These are phyloP conservation scores for Fistulifera pelliculosa DNA, from an alignment of 108 stramenopile species.

Conservation along the genomic window DNA sequence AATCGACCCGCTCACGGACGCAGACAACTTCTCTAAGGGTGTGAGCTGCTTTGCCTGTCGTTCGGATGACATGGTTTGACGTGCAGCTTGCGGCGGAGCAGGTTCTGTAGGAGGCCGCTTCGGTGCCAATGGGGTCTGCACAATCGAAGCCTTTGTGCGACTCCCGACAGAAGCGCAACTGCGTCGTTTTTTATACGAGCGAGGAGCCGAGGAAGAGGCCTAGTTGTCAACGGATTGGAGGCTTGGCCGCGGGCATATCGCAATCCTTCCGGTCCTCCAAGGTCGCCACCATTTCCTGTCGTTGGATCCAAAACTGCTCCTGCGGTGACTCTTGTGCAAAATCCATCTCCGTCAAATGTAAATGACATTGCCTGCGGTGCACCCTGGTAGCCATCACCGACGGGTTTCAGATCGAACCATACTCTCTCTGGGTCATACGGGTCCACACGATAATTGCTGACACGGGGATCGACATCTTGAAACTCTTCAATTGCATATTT, in stretches of 20 bases:
- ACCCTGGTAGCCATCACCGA: slow-evolving; percentile 26
- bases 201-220: slow-evolving; percentile 26
- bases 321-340: slow-evolving; percentile 47
- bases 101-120: slow-evolving; percentile 5
- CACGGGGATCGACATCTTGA: slow-evolving; percentile 28
- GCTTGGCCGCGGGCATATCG: slow-evolving; percentile 43
- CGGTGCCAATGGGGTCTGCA: neutral
- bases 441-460: slow-evolving; percentile 58
- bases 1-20: neutral
- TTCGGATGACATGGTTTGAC: slow-evolving; percentile 5
- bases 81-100: neutral
- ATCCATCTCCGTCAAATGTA: slow-evolving; percentile 62
- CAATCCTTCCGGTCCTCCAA: slow-evolving; percentile 45
- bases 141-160: slow-evolving; percentile 31
- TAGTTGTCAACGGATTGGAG: slow-evolving; percentile 14
- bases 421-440: slow-evolving; percentile 55
- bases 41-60: slow-evolving; percentile 1
- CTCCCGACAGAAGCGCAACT: slow-evolving; percentile 26
- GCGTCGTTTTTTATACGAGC: slow-evolving; percentile 27
- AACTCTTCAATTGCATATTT: slow-evolving; percentile 24
- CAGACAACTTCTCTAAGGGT: neutral
- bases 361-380: slow-evolving; percentile 48
- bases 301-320: slow-evolving; percentile 48
- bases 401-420: slow-evolving; percentile 41
- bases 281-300: slow-evolving; percentile 44